Evolutionary conservation across 2,329 filamentous ascomycete species (phyloP).

Genomic region (Xylariaceae sp.): DNA sequence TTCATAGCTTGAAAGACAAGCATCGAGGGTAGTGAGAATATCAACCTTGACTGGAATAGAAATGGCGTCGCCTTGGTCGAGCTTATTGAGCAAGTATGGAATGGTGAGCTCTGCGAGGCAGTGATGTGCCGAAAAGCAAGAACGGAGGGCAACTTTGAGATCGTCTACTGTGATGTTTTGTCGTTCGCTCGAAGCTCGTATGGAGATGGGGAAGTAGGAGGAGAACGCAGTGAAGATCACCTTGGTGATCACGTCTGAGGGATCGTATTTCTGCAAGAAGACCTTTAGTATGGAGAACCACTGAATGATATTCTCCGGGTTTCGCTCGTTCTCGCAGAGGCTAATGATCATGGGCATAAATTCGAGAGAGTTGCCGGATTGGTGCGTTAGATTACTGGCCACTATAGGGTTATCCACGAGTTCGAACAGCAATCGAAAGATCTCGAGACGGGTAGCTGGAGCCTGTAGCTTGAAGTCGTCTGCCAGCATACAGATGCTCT

Average conservation of each 20-base stretch:
- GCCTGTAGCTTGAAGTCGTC: constrained; percentile 56
- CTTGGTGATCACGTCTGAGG: constrained; percentile 43
- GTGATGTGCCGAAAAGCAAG: constrained; percentile 51
- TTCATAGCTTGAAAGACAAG: constrained; percentile 48
- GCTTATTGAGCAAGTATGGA: constrained; percentile 52
- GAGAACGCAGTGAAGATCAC: constrained; percentile 54
- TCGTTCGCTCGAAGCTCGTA: constrained; percentile 47
- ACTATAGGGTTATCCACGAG: constrained; percentile 43
- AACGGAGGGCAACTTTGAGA: constrained; percentile 49
- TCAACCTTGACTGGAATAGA: constrained; percentile 59
- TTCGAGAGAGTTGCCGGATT: constrained; percentile 39
- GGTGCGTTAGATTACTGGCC: constrained; percentile 41
- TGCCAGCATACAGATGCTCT: constrained; percentile 46
- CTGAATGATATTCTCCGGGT: constrained; percentile 52
- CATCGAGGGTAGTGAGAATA: constrained; percentile 52
- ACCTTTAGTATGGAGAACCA: constrained; percentile 51
- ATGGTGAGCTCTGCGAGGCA: constrained; percentile 43
- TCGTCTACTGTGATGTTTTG: constrained; percentile 53
- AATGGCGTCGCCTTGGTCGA: constrained; percentile 56
- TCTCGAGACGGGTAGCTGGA: constrained; percentile 46
- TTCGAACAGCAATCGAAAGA: constrained; percentile 46
- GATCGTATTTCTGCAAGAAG: constrained; percentile 43
- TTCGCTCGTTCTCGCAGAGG: constrained; percentile 52
- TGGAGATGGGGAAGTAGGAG: constrained; percentile 58
- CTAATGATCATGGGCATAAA: constrained; percentile 49